Conservation (phyloP, 2,329 filamentous ascomycete species). For the Talaromyces amestolkiae region DNA sequence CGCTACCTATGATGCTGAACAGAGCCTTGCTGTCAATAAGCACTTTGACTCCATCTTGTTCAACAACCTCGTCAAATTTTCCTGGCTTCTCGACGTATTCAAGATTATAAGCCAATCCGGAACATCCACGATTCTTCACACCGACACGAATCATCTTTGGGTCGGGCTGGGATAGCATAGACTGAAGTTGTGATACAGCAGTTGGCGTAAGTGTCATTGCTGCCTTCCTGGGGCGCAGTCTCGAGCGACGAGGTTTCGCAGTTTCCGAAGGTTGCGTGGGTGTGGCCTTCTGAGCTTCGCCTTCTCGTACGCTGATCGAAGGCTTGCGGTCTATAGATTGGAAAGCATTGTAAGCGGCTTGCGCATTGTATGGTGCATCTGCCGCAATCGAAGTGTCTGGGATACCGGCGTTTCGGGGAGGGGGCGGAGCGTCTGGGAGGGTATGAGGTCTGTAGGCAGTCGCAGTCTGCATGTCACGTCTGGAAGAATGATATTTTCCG, state of each 20-base stretch:
- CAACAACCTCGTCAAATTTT: constrained; percentile 84
- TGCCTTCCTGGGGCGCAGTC: constrained; percentile 79
- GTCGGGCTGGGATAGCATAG: constrained; percentile 76
- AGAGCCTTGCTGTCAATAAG: constrained; percentile 95
- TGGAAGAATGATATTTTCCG: constrained; percentile 48
- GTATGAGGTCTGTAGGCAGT: constrained; percentile 63
- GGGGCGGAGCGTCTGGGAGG: constrained; percentile 56
- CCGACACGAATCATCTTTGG: constrained; percentile 93
- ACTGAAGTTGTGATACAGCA: constrained; percentile 74
- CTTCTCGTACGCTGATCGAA: constrained; percentile 54
- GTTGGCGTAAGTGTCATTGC: constrained; percentile 80
- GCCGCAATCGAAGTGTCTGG: constrained; percentile 62
- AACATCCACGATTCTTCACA: constrained; percentile 91
- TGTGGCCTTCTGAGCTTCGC: constrained; percentile 66
- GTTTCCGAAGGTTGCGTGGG: constrained; percentile 38
- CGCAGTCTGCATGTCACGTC: constrained; percentile 63
- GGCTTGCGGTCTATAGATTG: constrained; percentile 31
- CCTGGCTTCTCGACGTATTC: constrained; percentile 93
- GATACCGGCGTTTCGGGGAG: constrained; percentile 57
- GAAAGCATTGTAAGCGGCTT: constrained; percentile 46
- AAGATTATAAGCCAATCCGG: constrained; percentile 85
- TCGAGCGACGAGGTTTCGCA: constrained; percentile 60
- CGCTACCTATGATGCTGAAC: constrained; percentile 95
- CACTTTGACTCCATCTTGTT: constrained; percentile 94
- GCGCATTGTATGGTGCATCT: constrained; percentile 48